Conservation (phyloP, 176 grass and related monocot species). For the Paspalum notatum region DNA sequence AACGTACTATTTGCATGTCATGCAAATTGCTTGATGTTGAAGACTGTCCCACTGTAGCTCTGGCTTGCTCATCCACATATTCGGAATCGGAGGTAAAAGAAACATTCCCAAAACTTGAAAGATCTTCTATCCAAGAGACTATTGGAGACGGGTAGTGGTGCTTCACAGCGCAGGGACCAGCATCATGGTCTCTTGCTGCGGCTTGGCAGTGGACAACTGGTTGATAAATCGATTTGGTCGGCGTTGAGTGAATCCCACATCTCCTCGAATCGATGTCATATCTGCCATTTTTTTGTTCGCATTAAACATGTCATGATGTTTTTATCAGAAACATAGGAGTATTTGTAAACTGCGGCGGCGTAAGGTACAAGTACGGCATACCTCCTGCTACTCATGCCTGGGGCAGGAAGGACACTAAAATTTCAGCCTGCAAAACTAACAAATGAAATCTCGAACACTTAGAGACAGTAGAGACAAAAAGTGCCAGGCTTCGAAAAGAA, state of each 20-base stretch:
- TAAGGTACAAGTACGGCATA: background rate
- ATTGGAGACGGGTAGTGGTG: conserved; percentile 73
- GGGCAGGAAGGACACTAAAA: background rate
- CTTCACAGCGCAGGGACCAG: conserved; percentile 52
- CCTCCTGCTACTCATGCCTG: conserved; percentile 44
- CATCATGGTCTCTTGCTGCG: background rate
- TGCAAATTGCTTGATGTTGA: conserved; percentile 62
- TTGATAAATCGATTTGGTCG: conserved; percentile 27
- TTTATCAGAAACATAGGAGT: conserved; percentile 4
- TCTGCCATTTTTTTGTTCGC: conserved; percentile 14
- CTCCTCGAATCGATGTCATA: conserved; percentile 13
- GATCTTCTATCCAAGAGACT: conserved; percentile 89
- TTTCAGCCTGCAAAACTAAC: conserved; percentile 9
- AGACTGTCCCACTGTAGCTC: conserved; percentile 49
- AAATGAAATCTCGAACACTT: background rate
- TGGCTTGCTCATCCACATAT: conserved; percentile 49
- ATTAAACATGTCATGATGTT: background rate
- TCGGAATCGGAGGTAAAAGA: conserved; percentile 54
- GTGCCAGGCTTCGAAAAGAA: background rate
- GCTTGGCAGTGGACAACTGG: background rate
- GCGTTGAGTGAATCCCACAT: conserved; percentile 15
- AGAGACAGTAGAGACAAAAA: background rate
- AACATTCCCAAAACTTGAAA: conserved; percentile 51
- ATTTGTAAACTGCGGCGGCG: background rate
- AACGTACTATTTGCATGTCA: conserved; percentile 86